A percentile compares a stretch with the other conserved stretches of the same genome.
These are phyloP conservation scores for Wallacemonas collosoma DNA, from an alignment of 208 protist genomes.

Conservation along the genomic window DNA sequence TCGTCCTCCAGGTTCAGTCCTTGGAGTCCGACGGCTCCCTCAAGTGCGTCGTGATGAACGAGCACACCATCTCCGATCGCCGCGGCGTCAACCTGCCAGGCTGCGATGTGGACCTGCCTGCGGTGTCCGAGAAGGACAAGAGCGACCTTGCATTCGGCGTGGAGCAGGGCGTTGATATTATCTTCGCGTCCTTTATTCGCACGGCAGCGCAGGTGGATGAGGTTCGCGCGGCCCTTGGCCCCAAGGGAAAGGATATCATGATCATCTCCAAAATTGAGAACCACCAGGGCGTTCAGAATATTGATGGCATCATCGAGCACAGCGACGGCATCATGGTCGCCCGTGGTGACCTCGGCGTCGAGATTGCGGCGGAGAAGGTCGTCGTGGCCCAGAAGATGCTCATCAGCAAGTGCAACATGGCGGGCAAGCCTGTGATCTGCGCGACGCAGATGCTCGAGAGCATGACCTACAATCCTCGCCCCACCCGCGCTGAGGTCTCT, in stretches of 20 bases:
- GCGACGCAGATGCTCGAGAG: slow-evolving; percentile 99
- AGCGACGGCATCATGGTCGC: slow-evolving; percentile 99
- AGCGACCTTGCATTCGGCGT: slow-evolving; percentile 94
- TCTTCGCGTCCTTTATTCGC: slow-evolving; percentile 99
- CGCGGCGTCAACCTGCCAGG: slow-evolving; percentile 91
- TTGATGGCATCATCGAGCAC: slow-evolving; percentile 97
- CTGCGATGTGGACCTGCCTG: slow-evolving; percentile 85
- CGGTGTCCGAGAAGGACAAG: slow-evolving; percentile 93
- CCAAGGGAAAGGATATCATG: slow-evolving; percentile 88
- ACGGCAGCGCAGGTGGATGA: slow-evolving; percentile 93
- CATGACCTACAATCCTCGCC: slow-evolving; percentile 96
- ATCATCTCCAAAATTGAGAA: slow-evolving; percentile 99
- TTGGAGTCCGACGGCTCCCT: slow-evolving; percentile 75
- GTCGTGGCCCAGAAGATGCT: slow-evolving; percentile 99
- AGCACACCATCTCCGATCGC: slow-evolving; percentile 78
- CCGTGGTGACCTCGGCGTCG: slow-evolving; percentile 98
- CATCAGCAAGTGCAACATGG: slow-evolving; percentile 97
- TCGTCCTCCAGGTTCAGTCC: slow-evolving; percentile 88
- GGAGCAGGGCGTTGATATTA: slow-evolving; percentile 97
- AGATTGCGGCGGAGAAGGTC: slow-evolving; percentile 98
- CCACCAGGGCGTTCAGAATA: slow-evolving; percentile 97
- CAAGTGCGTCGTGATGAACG: slow-evolving; percentile 81
- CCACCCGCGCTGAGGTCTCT: slow-evolving; percentile 98
- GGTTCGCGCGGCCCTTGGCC: slow-evolving; percentile 92
- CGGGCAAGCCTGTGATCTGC: slow-evolving; percentile 98